Conservation (phyloP, 257 asterid species). For the Solanum sitiens region DNA sequence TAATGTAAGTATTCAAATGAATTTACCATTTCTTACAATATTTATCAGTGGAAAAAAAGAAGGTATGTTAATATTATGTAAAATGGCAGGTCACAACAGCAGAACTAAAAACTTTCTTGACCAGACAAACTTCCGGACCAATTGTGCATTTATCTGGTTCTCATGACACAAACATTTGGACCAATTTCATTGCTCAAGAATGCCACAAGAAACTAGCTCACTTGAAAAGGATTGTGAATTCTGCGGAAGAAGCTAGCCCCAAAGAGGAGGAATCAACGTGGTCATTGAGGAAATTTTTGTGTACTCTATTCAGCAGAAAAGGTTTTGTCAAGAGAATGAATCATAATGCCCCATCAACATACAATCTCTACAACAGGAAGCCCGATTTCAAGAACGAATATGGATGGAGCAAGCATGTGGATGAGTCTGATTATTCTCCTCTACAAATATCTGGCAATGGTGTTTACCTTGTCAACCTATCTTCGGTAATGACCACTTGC, state of each 20-base stretch:
- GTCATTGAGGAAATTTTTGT: constrained; percentile 3
- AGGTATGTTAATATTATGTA: not conserved
- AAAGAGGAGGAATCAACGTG: constrained; percentile 17
- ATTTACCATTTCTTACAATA: not conserved
- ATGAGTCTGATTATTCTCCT: constrained; percentile 42
- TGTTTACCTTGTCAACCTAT: constrained; percentile 33
- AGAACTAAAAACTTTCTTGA: constrained; percentile 31
- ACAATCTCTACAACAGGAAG: constrained; percentile 41
- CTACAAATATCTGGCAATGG: constrained; percentile 45
- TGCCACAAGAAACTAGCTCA: constrained; percentile 22
- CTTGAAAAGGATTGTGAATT: constrained; percentile 32
- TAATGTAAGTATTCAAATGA: constrained; percentile 35
- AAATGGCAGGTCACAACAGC: constrained; percentile 36
- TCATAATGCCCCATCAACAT: constrained; percentile 39
- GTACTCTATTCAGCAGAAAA: constrained; percentile 11
- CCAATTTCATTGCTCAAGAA: constrained; percentile 35
- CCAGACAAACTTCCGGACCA: constrained; percentile 39
- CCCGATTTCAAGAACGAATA: constrained; percentile 58
- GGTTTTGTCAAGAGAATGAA: not conserved
- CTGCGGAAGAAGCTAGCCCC: not conserved
- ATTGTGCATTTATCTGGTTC: constrained; percentile 35
- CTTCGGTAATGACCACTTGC: constrained; percentile 26
- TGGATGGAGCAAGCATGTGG: constrained; percentile 69
- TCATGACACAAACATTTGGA: constrained; percentile 34
- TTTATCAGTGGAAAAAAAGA: not conserved